Conservation (phyloP, 768 basidiomycete genomes). For the Lactarius tabidus region DNA sequence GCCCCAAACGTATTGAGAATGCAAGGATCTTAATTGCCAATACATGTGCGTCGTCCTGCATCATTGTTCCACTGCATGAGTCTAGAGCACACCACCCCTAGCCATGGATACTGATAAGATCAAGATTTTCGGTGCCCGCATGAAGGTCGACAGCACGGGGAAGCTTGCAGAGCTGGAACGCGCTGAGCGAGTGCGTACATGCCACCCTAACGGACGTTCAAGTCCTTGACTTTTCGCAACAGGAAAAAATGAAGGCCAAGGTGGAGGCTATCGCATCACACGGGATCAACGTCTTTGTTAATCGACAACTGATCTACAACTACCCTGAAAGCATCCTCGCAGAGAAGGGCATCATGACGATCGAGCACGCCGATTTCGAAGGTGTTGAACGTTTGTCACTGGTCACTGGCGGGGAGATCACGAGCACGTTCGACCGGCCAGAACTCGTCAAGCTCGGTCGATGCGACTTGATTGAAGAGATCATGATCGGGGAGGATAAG, state of each 20-base stretch:
- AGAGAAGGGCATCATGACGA: constrained; percentile 91
- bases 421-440: constrained; percentile 90
- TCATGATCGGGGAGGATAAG: constrained; percentile 99
- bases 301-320: constrained; percentile 98
- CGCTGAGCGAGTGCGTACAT: constrained; percentile 69
- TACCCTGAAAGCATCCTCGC: constrained; percentile 95
- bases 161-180: constrained; percentile 98
- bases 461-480: constrained; percentile 95
- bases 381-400: constrained; percentile 94
- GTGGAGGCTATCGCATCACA: constrained; percentile 91
- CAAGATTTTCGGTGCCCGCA: constrained; percentile 95
- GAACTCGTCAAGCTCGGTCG: constrained; percentile 88
- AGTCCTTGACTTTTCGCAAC: constrained; percentile 12
- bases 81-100: constrained; percentile 32
- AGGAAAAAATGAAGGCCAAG: constrained; percentile 99
- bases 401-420: constrained; percentile 97
- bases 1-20: constrained; percentile 91
- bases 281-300: constrained; percentile 96
- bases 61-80: neutral
- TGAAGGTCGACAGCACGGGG: constrained; percentile 93
- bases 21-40: constrained; percentile 96
- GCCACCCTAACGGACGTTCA: neutral
- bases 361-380: constrained; percentile 99
- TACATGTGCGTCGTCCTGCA: constrained; percentile 63
- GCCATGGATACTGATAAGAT: constrained; percentile 99